Percentiles rank a stretch among this genome's conserved stretches.
Conservation (phyloP, 176 grass and related monocot genomes). For the Musa itinerans region DNA sequence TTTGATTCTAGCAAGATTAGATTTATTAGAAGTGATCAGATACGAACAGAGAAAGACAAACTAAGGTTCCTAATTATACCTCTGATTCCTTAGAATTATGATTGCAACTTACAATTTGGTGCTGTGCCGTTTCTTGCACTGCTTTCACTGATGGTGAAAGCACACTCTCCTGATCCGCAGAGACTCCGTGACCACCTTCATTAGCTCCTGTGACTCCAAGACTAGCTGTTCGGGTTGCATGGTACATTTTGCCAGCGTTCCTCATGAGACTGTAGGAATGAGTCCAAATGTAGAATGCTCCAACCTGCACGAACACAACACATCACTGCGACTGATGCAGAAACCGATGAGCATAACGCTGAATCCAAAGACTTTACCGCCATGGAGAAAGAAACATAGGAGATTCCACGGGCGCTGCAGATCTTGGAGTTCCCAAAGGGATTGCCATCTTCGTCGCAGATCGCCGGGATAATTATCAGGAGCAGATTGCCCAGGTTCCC, state of each 20-base stretch:
- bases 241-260: constrained; percentile 15
- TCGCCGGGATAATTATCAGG: constrained; percentile 23
- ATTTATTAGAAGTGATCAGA: no score
- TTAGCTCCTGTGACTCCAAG: neutral
- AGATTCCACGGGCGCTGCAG: neutral
- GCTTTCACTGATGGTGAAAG: no score
- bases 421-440: constrained; percentile 13
- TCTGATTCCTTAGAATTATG: no score
- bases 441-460: constrained; percentile 21
- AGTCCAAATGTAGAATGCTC: constrained; percentile 25
- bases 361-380: neutral
- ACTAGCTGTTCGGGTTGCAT: neutral
- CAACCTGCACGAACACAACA: constrained; percentile 13
- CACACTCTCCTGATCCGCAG: no score
- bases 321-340: neutral
- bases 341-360: neutral
- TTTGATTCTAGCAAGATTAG: no score
- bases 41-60: no score
- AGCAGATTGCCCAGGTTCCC: constrained; percentile 21
- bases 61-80: no score
- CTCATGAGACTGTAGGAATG: constrained; percentile 22
- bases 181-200: neutral
- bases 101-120: no score
- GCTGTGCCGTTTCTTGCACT: no score
- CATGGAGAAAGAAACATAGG: constrained; percentile 6